Evolutionary conservation across 2,329 filamentous ascomycete genomes (phyloP).

Genomic region (Cercospora brassicicola): DNA sequence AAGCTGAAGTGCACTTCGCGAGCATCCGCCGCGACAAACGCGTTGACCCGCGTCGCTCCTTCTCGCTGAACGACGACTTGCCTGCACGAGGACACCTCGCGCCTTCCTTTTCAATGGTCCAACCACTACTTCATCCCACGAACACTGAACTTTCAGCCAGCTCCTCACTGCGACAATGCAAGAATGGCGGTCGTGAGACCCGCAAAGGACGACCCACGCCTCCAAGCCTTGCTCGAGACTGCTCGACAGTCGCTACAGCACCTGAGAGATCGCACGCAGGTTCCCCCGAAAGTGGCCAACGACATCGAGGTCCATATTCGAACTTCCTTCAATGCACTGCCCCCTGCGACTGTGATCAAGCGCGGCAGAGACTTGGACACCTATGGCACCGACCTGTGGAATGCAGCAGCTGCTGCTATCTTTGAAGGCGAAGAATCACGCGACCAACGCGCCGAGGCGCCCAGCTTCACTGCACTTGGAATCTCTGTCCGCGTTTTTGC

Average conservation of each 20-base stretch:
- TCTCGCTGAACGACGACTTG: neutral
- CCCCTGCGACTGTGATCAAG: slow-evolving; percentile 23
- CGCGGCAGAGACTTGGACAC: slow-evolving; percentile 55
- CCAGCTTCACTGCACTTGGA: slow-evolving; percentile 8
- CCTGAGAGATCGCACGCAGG: slow-evolving; percentile 22
- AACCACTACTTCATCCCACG: neutral
- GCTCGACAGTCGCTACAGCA: slow-evolving; percentile 15
- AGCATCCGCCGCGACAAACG: neutral
- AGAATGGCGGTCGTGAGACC: slow-evolving; percentile 28
- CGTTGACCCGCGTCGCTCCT: neutral
- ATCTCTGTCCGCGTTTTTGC: slow-evolving; percentile 57
- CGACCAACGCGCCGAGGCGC: slow-evolving; percentile 5
- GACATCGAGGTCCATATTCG: slow-evolving; percentile 27
- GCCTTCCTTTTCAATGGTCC: neutral
- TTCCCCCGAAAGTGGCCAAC: slow-evolving; percentile 20
- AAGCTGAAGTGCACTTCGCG: neutral
- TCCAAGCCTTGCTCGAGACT: slow-evolving; percentile 24
- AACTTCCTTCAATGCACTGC: slow-evolving; percentile 21
- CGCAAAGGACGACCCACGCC: slow-evolving; percentile 27
- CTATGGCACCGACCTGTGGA: slow-evolving; percentile 64
- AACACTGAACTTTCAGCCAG: neutral
- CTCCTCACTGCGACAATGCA: neutral
- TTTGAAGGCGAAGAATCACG: slow-evolving; percentile 14
- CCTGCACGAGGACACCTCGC: neutral
- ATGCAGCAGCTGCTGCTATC: slow-evolving; percentile 58